These are phyloP conservation scores for Xylaria sp. DNA, from an alignment of 2,329 filamentous ascomycete species.

Conservation along the genomic window DNA sequence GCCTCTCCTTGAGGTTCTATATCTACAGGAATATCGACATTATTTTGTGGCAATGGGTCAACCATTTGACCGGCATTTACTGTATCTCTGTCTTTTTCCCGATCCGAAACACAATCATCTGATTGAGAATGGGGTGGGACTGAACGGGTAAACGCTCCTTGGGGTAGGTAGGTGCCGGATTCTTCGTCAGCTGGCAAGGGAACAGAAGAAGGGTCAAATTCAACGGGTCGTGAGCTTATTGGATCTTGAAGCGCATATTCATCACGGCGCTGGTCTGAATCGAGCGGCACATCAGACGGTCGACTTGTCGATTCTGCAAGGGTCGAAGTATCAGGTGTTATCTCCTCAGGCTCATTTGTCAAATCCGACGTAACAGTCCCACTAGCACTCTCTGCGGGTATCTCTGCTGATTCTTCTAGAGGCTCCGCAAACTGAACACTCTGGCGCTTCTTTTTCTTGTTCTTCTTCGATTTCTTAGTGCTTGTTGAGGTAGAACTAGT, in stretches of 20 bases:
- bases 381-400: constrained; percentile 22
- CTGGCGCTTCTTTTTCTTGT: constrained; percentile 43
- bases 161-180: neutral
- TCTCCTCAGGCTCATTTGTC: constrained; percentile 28
- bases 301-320: neutral
- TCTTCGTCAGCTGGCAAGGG: constrained; percentile 27
- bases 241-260: neutral
- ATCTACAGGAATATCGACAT: neutral
- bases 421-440: constrained; percentile 41
- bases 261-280: neutral
- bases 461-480: constrained; percentile 41
- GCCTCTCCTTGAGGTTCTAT: constrained; percentile 1
- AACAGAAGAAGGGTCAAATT: constrained; percentile 20
- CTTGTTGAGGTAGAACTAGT: constrained; percentile 21
- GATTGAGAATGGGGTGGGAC: neutral
- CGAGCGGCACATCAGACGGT: neutral
- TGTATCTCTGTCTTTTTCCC: neutral
- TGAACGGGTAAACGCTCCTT: neutral
- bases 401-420: constrained; percentile 35
- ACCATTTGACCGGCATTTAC: neutral
- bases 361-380: constrained; percentile 24
- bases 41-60: neutral
- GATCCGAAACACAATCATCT: neutral
- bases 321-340: neutral
- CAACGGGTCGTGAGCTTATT: neutral